Conservation (phyloP, 2,329 filamentous ascomycete species). For the Simplicillium aogashimaense region DNA sequence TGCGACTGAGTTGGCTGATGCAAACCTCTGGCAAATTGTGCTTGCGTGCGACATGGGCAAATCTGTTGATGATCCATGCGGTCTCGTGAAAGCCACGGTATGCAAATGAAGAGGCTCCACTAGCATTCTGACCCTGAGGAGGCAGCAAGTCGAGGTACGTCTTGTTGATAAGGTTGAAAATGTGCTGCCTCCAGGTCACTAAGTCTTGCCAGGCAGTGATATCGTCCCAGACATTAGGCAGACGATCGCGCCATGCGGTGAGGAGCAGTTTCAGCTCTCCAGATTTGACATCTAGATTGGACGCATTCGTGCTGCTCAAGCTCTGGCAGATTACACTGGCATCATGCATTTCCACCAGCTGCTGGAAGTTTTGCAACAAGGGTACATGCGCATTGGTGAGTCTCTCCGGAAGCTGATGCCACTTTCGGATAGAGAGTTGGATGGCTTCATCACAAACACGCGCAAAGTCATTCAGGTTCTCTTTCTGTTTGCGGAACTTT, state of each 20-base stretch:
- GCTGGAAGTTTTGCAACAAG: conserved; percentile 93
- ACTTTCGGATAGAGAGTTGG: conserved; percentile 93
- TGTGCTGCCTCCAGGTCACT: conserved; percentile 99
- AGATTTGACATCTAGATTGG: conserved; percentile 87
- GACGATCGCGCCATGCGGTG: conserved; percentile 86
- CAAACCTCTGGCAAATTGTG: conserved; percentile 95
- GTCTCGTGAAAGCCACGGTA: conserved; percentile 98
- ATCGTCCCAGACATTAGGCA: conserved; percentile 98
- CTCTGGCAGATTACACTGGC: conserved; percentile 94
- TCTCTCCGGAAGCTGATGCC: conserved; percentile 91
- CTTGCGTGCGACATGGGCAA: conserved; percentile 94
- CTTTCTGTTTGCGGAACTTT: conserved; percentile 85
- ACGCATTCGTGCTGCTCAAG: conserved; percentile 70
- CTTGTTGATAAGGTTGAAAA: conserved; percentile 93
- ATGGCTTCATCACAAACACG: conserved; percentile 93
- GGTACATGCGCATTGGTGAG: conserved; percentile 95
- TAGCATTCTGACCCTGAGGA: conserved; percentile 68
- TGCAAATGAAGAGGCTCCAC: conserved; percentile 78
- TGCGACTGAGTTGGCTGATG: conserved; percentile 91
- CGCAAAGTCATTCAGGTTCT: conserved; percentile 70
- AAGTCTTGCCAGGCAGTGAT: conserved; percentile 99
- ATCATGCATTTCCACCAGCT: conserved; percentile 93
- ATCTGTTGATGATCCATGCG: conserved; percentile 99
- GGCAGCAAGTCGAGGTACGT: conserved; percentile 84
- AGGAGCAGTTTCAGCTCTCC: conserved; percentile 90